phyloP scores from a whole-genome alignment of 352 stramenopile species.

The Phytopythium chamaehyphon region DNA sequence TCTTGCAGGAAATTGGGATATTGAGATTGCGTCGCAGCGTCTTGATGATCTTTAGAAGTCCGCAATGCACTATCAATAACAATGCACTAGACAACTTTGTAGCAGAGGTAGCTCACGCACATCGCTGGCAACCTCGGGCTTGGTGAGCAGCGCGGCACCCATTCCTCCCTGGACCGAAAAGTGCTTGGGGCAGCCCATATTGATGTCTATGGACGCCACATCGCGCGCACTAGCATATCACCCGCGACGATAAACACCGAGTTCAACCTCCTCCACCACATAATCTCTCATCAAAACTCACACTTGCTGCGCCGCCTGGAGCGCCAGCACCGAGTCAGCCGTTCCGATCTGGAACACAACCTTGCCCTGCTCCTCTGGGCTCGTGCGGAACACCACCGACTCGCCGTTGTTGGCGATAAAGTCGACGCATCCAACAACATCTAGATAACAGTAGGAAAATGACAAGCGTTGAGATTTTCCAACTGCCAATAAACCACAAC shows the following conservation, averaged over 20 bases:
- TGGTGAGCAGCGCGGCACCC: slow-evolving; percentile 87
- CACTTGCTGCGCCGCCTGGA: slow-evolving; percentile 75
- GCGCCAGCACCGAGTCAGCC: slow-evolving; percentile 62
- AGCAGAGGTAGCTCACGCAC: slow-evolving; percentile 20
- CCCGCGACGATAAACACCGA: background rate
- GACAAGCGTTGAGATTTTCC: too few species aligned
- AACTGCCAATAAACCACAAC: too few species aligned
- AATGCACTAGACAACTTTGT: background rate
- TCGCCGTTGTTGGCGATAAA: slow-evolving; percentile 85
- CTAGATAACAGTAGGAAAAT: background rate
- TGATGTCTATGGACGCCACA: slow-evolving; percentile 90
- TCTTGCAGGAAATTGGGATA: slow-evolving; percentile 88
- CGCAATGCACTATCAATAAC: too few species aligned
- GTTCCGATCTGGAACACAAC: slow-evolving; percentile 91
- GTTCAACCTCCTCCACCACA: background rate
- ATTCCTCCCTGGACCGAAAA: slow-evolving; percentile 92
- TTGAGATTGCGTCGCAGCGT: slow-evolving; percentile 75
- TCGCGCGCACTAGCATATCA: slow-evolving; percentile 50
- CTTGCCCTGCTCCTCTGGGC: slow-evolving; percentile 65
- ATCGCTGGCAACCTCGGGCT: slow-evolving; percentile 84
- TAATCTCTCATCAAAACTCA: slow-evolving; percentile 12
- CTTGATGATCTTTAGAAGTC: slow-evolving; percentile 86
- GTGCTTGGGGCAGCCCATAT: slow-evolving; percentile 95
- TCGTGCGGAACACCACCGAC: slow-evolving; percentile 87
- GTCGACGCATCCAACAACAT: slow-evolving; percentile 84